These are phyloP conservation scores for Agrostemma githago DNA, from an alignment of 148 eudicot genomes.

Conservation along the genomic window DNA sequence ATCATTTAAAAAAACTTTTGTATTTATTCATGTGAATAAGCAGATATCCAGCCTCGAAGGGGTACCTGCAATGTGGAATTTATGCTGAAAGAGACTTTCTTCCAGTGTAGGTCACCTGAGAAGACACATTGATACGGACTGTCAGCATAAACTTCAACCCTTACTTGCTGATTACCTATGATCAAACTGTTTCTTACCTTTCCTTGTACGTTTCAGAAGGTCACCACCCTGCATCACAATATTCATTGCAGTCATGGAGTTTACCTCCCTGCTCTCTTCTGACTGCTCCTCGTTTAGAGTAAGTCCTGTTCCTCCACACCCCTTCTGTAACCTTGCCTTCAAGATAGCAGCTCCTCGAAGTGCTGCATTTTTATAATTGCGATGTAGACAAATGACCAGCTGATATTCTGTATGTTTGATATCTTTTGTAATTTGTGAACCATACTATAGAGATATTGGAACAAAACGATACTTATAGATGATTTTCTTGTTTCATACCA, in stretches of 20 bases:
- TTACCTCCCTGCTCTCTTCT: conserved; percentile 51
- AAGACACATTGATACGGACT: conserved; percentile 8
- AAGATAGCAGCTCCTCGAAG: conserved; percentile 76
- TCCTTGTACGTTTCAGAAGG: conserved; percentile 87
- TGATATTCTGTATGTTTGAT: background rate
- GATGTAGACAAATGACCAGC: background rate
- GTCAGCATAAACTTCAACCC: conserved; percentile 12
- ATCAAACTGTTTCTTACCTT: conserved; percentile 42
- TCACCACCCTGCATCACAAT: conserved; percentile 71
- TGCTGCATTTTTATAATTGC: conserved; percentile 36
- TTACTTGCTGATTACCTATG: background rate
- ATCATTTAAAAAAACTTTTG: background rate
- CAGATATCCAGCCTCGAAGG: background rate
- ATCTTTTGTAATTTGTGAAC: background rate
- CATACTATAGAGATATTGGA: background rate
- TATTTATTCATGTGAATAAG: background rate
- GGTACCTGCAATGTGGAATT: conserved; percentile 72
- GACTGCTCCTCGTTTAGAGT: conserved; percentile 40
- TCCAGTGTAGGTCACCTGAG: conserved; percentile 95
- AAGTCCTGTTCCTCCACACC: conserved; percentile 35
- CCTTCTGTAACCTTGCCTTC: conserved; percentile 64
- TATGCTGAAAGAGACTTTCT: conserved; percentile 71
- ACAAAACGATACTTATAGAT: background rate
- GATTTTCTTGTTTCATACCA: background rate
- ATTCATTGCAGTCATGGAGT: conserved; percentile 41